Base-by-base conservation (phyloP, 106 monocot genomes). In the Platanthera zijinensis region DNA sequence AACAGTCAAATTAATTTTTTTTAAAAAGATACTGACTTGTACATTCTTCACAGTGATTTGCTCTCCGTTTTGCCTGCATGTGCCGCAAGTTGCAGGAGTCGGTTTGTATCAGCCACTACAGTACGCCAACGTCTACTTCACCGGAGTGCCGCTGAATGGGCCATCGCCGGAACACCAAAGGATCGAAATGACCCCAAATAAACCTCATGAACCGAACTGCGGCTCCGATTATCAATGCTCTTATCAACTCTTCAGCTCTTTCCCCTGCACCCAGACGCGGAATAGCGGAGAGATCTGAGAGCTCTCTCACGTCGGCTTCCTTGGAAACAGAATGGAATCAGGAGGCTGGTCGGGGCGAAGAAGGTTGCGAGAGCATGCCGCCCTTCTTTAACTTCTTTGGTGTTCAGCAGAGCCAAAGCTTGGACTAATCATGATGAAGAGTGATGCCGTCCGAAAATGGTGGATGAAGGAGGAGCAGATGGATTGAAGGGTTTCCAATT, bases 211-310 rank as follows among this genome's bases (percentile, higher is more conserved):
- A n/a, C n/a, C n/a, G n/a, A n/a, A n/a, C n/a, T n/a, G n/a, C n/a
- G n/a, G n/a, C n/a, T n/a, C n/a, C n/a, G 12, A 32, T 5, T 39
- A 39, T 39, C 66, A 66, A 66, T 13, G 32, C 32, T 66, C 11
- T 12, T 11, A 69, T 54, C 76, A 92, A 95, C 92, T 0, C 86
- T 95, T 49, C 81, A 92, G 82, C 81, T 95, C 28, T 95, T 95
- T 77, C 95, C 95, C 4, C 66, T 95, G 78, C 92, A 92, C 78
- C 95, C 95, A 22, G 22, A 21, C 11, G 72, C 72, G n/a, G 13
- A 7, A 46, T 72, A 15, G 11, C 13, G 72, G 72, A 72, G 72
- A 51, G 22, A 21, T 19, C 51, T 0, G 51, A 12, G 3, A 51
- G 72, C 10, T 50, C 72, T 51, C 72, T 25, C 1, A 72, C 51